Conservation (phyloP, 129 eudicot genomes). For the Heracleum sosnowskyi region DNA sequence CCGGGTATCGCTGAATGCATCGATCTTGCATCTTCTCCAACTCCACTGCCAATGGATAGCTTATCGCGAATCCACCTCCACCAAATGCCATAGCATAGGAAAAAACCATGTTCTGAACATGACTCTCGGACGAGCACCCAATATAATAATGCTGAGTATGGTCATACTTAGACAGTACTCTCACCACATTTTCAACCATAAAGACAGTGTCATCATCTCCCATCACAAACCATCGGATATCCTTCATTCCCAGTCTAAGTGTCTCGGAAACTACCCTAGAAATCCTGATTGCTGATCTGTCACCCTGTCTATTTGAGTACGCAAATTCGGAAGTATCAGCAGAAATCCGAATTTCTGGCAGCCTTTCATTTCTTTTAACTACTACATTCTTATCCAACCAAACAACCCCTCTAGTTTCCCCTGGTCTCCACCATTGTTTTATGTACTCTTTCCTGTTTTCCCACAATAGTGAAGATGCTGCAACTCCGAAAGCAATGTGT, state of each 20-base stretch:
- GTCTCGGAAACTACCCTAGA: constrained; percentile 80
- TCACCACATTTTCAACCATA: constrained; percentile 52
- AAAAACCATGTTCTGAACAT: constrained; percentile 65
- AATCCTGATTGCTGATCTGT: constrained; percentile 55
- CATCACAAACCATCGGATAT: constrained; percentile 86
- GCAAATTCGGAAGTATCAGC: constrained; percentile 37
- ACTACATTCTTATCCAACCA: constrained; percentile 50
- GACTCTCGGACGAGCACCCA: constrained; percentile 75
- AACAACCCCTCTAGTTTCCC: constrained; percentile 55
- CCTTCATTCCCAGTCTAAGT: constrained; percentile 41
- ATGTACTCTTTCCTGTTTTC: constrained; percentile 58
- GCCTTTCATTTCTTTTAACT: constrained; percentile 20
- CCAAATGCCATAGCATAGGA: constrained; percentile 83
- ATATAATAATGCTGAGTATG: constrained; percentile 63
- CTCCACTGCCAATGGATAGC: constrained; percentile 64
- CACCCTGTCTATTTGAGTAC: constrained; percentile 53
- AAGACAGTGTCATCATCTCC: constrained; percentile 89
- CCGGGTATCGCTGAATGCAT: constrained; percentile 65
- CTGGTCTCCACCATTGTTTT: constrained; percentile 69
- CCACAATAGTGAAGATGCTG: constrained; percentile 68
- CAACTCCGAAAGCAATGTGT: constrained; percentile 67
- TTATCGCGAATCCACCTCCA: constrained; percentile 82
- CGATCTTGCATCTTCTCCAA: constrained; percentile 70
- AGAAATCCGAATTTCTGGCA: constrained; percentile 54
- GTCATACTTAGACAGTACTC: constrained; percentile 53